These are phyloP conservation scores for Phaseolus lunatus DNA, from an alignment of 306 rosid species.

Conservation along the genomic window DNA sequence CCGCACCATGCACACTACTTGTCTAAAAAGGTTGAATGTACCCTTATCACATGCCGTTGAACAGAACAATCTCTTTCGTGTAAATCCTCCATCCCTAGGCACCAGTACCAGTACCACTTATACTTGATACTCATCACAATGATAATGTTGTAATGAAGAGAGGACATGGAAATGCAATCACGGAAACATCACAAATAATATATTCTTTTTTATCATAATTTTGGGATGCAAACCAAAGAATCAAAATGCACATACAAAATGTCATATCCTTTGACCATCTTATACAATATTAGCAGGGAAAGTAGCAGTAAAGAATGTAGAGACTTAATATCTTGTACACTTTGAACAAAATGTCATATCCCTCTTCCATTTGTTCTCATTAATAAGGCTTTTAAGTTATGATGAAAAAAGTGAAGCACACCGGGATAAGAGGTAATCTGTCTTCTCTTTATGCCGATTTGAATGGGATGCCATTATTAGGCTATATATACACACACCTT, in stretches of 20 bases:
- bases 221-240: background rate
- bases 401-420: slow-evolving; percentile 26
- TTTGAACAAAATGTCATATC: slow-evolving; percentile 12
- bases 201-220: background rate
- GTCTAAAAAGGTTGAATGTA: slow-evolving; percentile 46
- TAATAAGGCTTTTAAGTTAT: slow-evolving; percentile 3
- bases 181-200: slow-evolving; percentile 50
- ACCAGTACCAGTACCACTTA: slow-evolving; percentile 44
- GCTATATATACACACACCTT: background rate
- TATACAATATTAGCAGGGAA: slow-evolving; percentile 1
- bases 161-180: slow-evolving; percentile 54
- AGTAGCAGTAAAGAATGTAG: slow-evolving; percentile 29
- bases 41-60: slow-evolving; percentile 45
- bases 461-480: slow-evolving; percentile 19
- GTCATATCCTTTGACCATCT: slow-evolving; percentile 52
- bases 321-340: slow-evolving; percentile 18
- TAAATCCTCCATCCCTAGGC: slow-evolving; percentile 37
- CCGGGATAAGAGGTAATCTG: slow-evolving; percentile 23
- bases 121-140: slow-evolving; percentile 27
- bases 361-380: slow-evolving; percentile 26
- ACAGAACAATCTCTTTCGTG: slow-evolving; percentile 40
- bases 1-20: slow-evolving; percentile 53
- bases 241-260: background rate
- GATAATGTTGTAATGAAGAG: slow-evolving; percentile 47
- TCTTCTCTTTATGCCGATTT: slow-evolving; percentile 28